Evolutionary conservation across 2,329 filamentous ascomycete species (phyloP).

Genomic region (Colletotrichum noveboracense): DNA sequence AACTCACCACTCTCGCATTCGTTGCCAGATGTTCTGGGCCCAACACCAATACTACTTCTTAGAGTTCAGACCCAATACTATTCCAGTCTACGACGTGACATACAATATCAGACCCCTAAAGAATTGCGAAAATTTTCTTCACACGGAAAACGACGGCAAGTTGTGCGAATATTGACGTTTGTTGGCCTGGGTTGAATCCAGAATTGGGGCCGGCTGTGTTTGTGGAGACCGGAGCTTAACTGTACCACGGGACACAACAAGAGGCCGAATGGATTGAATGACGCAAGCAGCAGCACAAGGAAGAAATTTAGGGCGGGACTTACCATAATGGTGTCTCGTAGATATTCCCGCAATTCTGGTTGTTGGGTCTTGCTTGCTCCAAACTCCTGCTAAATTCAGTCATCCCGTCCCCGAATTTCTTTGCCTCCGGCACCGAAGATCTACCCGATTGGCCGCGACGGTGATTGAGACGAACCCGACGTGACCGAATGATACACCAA

Average conservation of each 20-base stretch:
- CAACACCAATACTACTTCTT: not conserved
- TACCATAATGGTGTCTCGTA: not conserved
- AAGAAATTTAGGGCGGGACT: not conserved
- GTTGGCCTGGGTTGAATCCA: not conserved
- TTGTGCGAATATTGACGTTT: not conserved
- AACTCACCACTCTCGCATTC: not conserved
- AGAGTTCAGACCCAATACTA: not conserved
- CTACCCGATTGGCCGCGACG: not conserved
- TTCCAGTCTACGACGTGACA: accelerated
- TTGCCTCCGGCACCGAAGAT: not conserved
- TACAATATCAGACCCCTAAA: not conserved
- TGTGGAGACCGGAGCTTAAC: not conserved
- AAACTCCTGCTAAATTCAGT: not conserved
- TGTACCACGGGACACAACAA: not conserved
- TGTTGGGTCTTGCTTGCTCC: not conserved
- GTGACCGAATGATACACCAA: not conserved
- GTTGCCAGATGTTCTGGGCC: not conserved
- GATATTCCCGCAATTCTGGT: not conserved
- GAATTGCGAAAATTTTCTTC: not conserved
- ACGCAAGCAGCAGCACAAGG: not conserved
- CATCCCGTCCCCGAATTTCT: not conserved
- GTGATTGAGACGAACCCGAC: not conserved
- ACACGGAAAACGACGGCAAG: not conserved
- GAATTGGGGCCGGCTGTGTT: not conserved
- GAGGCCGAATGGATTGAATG: not conserved